Evolutionary conservation across 805 yeast genomes (phyloP), one percentile per base, ranked within the genome.

Genomic region (Yamadazyma sp.): DNA sequence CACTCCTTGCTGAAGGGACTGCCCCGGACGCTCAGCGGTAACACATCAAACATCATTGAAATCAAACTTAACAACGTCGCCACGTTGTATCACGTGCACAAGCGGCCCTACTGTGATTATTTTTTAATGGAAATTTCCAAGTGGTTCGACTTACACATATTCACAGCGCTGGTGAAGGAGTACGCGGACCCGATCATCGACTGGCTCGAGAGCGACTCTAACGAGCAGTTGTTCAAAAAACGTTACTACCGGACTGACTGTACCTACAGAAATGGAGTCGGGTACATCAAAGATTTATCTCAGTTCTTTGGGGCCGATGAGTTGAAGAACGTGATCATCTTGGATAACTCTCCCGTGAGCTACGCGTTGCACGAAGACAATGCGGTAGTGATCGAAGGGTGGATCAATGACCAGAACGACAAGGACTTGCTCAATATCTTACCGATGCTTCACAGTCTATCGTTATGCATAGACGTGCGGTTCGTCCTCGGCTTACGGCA

Each of bases 161-260:
- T 93, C 68, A 93, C 99, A 0, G 99, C 99, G 2, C 84, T 95
- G 26, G 90, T 93, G 44, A 78, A 81, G 58, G 96, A 88, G 55
- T 93, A 93, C 54, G 98, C 99, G 0, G 99, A 93, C 54, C 98
- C 99, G 0, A 95, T 93, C 35, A 86, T 93, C 36, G 91, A 91
- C 60, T 86, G 90, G 80, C 68, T 91, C 14, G 98, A 91, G 57
- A 71, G 74, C 50, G 86, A 82, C 38, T 35, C 28, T 22, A 53
- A 46, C 30, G 44, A 47, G 25, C 47, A 45, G 26, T 37, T 54
- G 1, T 80, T 78, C 64, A 52, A 66, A 31, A 73, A 72, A 40
- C 67, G 98, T 35, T 79, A 72, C 46, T 91, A 91, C 59, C 71
- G 98, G 51, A 74, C 75, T 49, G 82, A 88, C 54, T 91, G 99